Base-by-base conservation (phyloP, 2,329 filamentous ascomycete species). In the Calonectria naviculata region DNA sequence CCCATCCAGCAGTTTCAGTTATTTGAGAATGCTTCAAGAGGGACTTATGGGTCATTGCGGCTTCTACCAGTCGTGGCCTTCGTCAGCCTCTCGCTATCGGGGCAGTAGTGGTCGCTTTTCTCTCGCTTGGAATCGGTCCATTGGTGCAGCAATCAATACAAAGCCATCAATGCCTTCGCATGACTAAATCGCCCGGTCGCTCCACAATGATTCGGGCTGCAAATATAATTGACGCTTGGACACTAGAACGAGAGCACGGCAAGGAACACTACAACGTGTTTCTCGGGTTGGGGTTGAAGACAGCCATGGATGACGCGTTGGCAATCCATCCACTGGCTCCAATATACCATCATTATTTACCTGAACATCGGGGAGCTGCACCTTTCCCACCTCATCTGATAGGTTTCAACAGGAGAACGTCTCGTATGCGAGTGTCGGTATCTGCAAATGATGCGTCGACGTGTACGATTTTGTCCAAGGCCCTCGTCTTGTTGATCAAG, bases 21-120 rank as follows among this genome's bases (percentile, higher is more conserved):
- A 3, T 65, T 69, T 36, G 67, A 69, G n/a, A 52, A 65, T 21
- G 67, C 67, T 8, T 69, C 60, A 6, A 36, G 67, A 5, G 67
- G 60, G 3, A 17, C 49, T 28, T 69, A 64, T 61, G 60, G 67
- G 19, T 63, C 60, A 7, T 52, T 70, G 6, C 34, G 54, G 19
- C 62, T 62, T 19, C 52, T 70, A 2, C 63, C 67, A 4, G 5
- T 65, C 28, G 44, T 66, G 5, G 29, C 42, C 10, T 65, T 13
- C 62, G 24, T 19, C 63, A 66, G 24, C 62, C 67, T 12, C 8
- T 66, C 4, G 67, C 67, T 13, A 31, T 66, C 17, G 67, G 54
- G 7, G 67, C 67, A 8, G 41, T 70, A 3, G 2, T 66, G 15
- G 44, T 70, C 8, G 67, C 34, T 21, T 24, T 65, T 15, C n/a